These are phyloP conservation scores for Acer negundo DNA, from an alignment of 345 rosid genomes.

Conservation along the genomic window DNA sequence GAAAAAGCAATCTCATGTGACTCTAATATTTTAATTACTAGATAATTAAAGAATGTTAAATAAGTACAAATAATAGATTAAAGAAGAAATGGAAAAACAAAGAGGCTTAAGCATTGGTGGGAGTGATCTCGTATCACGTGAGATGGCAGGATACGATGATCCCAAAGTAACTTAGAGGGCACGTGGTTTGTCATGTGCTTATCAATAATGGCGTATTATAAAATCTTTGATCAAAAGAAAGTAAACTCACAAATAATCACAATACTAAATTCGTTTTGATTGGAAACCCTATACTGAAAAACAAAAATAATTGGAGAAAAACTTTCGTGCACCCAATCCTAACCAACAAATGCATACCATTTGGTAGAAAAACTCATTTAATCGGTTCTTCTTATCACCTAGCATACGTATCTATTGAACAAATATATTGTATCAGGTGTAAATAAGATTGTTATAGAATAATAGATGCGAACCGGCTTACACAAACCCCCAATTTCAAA, in stretches of 20 bases:
- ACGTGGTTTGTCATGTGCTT: slow-evolving; percentile 63
- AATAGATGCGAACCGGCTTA: no score
- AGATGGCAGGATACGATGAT: slow-evolving; percentile 49
- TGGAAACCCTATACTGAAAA: no score
- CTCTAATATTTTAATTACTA: neutral
- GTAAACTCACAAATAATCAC: neutral
- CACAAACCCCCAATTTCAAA: no score
- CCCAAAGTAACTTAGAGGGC: slow-evolving; percentile 53
- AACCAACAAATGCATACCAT: no score
- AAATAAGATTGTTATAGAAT: no score
- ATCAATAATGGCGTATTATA: slow-evolving; percentile 10
- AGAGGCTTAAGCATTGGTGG: slow-evolving; percentile 21
- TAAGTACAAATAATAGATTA: neutral
- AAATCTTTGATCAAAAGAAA: neutral
- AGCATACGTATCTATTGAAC: no score
- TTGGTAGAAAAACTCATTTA: no score
- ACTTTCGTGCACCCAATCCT: no score
- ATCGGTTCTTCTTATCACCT: no score
- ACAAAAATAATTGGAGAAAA: no score
- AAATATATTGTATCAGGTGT: no score
- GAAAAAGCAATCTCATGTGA: neutral
- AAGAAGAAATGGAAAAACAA: neutral
- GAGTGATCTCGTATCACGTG: slow-evolving; percentile 48
- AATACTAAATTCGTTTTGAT: no score
- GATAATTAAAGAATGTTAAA: neutral